Conservation (phyloP, 179 eudicot species). For the Beta lomatogona region DNA sequence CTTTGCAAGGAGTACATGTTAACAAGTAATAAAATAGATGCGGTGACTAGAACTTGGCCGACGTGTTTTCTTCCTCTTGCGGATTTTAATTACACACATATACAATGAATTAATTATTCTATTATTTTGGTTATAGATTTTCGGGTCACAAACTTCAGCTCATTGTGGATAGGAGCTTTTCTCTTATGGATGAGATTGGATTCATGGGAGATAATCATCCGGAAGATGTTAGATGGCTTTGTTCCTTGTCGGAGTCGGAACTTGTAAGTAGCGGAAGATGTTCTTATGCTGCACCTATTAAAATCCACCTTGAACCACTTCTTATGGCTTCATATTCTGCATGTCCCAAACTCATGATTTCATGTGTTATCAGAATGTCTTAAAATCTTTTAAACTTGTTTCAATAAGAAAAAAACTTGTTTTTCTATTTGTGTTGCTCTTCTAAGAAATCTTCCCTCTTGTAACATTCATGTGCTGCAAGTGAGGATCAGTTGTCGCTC, state of each 20-base stretch:
- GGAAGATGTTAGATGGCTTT: conserved; percentile 36
- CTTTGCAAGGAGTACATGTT: too few species aligned
- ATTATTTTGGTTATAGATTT: neutral
- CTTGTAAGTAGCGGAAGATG: conserved; percentile 20
- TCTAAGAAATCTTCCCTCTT: too few species aligned
- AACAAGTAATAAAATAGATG: too few species aligned
- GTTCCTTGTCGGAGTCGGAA: conserved; percentile 31
- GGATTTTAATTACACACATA: neutral
- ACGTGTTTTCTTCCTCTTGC: neutral
- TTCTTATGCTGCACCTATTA: neutral
- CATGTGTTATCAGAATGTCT: neutral
- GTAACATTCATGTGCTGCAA: neutral
- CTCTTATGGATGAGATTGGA: conserved; percentile 17
- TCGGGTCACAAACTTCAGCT: neutral
- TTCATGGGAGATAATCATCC: conserved; percentile 29
- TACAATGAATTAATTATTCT: neutral
- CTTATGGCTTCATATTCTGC: neutral
- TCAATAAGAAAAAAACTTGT: neutral
- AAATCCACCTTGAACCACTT: neutral
- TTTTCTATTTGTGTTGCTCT: neutral
- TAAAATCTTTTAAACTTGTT: neutral
- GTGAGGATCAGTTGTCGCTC: neutral
- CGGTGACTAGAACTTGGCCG: neutral
- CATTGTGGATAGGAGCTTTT: neutral
- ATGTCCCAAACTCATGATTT: neutral